Percentiles rank a stretch among this genome's conserved stretches.
Conservation (phyloP, 2,329 filamentous ascomycete genomes). For the Venturia pyrina region DNA sequence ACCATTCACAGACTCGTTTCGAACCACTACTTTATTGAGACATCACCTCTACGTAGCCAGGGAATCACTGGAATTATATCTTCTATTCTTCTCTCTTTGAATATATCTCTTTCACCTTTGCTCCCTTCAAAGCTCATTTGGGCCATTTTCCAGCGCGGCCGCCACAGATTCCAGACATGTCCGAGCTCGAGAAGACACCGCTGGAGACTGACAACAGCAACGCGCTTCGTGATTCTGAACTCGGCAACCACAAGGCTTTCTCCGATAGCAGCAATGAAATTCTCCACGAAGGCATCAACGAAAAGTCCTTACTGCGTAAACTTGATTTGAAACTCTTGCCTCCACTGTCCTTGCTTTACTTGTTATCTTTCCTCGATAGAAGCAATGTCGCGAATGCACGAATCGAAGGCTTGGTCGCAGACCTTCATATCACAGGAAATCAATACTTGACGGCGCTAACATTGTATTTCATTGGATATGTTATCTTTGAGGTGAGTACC, state of each 20-base stretch:
- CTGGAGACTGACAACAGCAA: not conserved
- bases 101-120: not conserved
- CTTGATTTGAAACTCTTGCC: constrained; percentile 9
- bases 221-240: not conserved
- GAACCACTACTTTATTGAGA: not conserved
- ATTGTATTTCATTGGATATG: constrained; percentile 50
- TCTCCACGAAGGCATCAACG: constrained; percentile 3
- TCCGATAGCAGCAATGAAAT: not conserved
- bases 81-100: not conserved
- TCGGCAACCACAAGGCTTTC: not conserved
- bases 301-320: constrained; percentile 9
- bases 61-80: no score
- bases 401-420: constrained; percentile 7
- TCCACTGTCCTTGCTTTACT: constrained; percentile 6
- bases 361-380: constrained; percentile 8
- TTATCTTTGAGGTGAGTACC: constrained; percentile 36
- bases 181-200: not conserved
- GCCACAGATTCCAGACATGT: not conserved
- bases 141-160: not conserved
- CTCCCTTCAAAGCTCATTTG: not conserved
- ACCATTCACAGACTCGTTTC: not conserved
- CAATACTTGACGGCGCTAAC: constrained; percentile 57
- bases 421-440: constrained; percentile 33
- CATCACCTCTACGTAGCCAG: not conserved
- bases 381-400: constrained; percentile 11